Evolutionary conservation across 495 filamentous ascomycete genomes (phyloP), one percentile per base, ranked within the genome.

Genomic region (Aspergillus nidulans): DNA sequence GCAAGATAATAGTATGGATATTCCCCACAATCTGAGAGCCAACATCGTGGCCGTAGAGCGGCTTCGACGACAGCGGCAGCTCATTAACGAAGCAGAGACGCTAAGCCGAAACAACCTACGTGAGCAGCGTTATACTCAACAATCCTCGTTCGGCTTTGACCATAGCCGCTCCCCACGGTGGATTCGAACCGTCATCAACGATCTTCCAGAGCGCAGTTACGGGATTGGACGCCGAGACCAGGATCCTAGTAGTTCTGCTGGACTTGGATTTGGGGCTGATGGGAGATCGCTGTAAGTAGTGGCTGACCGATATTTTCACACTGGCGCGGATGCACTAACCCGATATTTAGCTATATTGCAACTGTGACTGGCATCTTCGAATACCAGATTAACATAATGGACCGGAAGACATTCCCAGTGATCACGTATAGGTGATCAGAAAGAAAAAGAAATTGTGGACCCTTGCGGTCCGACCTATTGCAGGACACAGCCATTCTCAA

Each of bases 311-410:
- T n/a, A n/a, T 42, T 47, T 55, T 1, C 15, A 28, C 6, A 23
- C 16, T 1, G 9, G 6, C 20, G 16, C 2, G 20, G 32, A 9
- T 13, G 6, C 39, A 25, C 24, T 70, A 24, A 49, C 47, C 49
- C 34, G 41, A 23, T 18, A 16, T 25, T 15, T 53, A 90, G 88
- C 55, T 90, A 85, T 58, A 76, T 88, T 60, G 88, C 80, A n/a
- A 87, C 86, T 3, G 77, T 88, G 49, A 78, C 86, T 46, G 88
- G 88, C 18, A 86, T 92, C 16, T 85, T 88, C 55, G 85, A 91
- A 67, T 88, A 84, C 56, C 77, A 77, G 20, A 73, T 91, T 52
- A 86, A 92, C 62, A 63, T 84, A 19, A 64, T 76, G n/a, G 79
- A 81, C 46, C 77, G 87, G 53, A 87, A 82, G 67, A 76, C 79